Percentiles rank a stretch among this genome's conserved stretches.
Conservation (phyloP, 2,329 filamentous ascomycete genomes). For the Aspergillus sp. region DNA sequence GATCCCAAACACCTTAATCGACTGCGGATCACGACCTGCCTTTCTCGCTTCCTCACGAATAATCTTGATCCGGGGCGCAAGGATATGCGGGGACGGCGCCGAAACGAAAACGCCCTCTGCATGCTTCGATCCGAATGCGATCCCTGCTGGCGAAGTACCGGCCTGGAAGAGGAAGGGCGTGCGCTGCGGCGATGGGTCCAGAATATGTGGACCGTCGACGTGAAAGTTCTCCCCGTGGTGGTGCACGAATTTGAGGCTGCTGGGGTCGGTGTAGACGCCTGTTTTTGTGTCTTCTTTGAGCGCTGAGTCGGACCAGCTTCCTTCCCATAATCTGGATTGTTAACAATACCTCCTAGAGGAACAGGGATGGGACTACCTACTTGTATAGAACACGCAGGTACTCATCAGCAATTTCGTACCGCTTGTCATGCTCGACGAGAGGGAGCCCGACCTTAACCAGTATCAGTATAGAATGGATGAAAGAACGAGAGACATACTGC, state of each 20-base stretch:
- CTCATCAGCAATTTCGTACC: slow-evolving; percentile 62
- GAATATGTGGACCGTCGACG: slow-evolving; percentile 48
- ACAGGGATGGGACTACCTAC: slow-evolving; percentile 28
- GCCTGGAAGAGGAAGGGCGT: slow-evolving; percentile 61
- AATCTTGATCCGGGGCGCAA: slow-evolving; percentile 53
- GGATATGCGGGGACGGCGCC: slow-evolving; percentile 50
- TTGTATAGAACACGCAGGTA: slow-evolving; percentile 64
- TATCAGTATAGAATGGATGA: not conserved
- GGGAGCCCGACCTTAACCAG: slow-evolving; percentile 55
- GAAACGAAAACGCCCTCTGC: slow-evolving; percentile 63
- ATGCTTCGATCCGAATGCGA: slow-evolving; percentile 57
- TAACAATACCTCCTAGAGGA: not conserved
- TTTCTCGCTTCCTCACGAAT: slow-evolving; percentile 55
- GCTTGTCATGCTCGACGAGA: slow-evolving; percentile 56
- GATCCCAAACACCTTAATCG: slow-evolving; percentile 57
- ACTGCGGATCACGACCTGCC: slow-evolving; percentile 56
- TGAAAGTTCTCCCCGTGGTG: slow-evolving; percentile 59
- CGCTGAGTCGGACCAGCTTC: slow-evolving; percentile 60
- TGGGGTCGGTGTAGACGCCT: slow-evolving; percentile 59
- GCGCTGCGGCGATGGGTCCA: slow-evolving; percentile 57
- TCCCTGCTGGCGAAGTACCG: slow-evolving; percentile 59
- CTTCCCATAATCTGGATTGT: slow-evolving; percentile 51
- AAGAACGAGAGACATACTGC: slow-evolving; percentile 43
- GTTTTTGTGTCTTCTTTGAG: slow-evolving; percentile 53
- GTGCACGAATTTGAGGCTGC: slow-evolving; percentile 60